Conservation (phyloP, 306 rosid genomes). For the Morella rubra region DNA sequence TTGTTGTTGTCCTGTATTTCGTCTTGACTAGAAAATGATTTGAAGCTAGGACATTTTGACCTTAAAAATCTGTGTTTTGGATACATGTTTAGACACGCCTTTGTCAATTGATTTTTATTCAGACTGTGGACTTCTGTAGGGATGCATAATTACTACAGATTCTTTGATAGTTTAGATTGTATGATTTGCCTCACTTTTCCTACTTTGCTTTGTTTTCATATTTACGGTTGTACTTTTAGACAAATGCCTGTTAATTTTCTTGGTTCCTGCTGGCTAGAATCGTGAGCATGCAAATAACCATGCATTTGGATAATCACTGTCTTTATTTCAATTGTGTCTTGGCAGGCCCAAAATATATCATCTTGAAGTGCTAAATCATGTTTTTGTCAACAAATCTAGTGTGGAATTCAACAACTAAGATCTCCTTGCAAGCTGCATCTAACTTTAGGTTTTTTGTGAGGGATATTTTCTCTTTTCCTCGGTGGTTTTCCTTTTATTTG, state of each 20-base stretch:
- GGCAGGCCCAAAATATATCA: background rate
- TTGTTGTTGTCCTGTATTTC: background rate
- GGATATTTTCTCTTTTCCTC: background rate
- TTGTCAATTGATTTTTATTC: background rate
- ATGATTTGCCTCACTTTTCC: background rate
- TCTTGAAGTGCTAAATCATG: background rate
- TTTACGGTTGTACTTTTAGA: background rate
- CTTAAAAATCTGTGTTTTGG: background rate
- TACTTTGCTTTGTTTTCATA: background rate
- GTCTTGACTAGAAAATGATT: conserved; percentile 5
- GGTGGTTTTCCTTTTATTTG: background rate
- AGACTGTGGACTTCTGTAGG: background rate
- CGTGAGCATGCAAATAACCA: background rate
- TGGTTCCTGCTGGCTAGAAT: background rate
- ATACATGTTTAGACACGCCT: background rate
- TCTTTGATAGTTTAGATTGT: background rate
- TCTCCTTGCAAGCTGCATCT: background rate
- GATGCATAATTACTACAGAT: background rate
- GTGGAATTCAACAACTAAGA: background rate
- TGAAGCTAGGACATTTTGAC: background rate
- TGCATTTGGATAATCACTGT: background rate
- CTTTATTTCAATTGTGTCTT: background rate
- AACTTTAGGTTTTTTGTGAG: background rate
- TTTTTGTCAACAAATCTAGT: background rate
- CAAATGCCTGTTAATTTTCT: background rate